phyloP scores from a whole-genome alignment of 495 filamentous ascomycete genomes.

The Penicillium salamii region DNA sequence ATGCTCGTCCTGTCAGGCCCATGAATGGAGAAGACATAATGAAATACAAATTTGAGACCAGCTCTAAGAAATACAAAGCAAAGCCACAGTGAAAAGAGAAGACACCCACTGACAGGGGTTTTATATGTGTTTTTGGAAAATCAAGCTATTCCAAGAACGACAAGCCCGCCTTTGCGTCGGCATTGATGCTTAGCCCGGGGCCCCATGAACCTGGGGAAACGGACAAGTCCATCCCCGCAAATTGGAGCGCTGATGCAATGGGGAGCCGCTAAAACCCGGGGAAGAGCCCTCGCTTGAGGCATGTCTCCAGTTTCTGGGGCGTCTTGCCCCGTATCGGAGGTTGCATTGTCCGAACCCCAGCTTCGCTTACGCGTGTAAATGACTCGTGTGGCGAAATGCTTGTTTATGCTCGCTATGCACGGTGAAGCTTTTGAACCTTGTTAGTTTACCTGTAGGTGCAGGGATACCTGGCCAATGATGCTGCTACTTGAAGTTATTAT shows the following conservation, averaged over 20 bases:
- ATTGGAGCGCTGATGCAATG: conserved; percentile 23
- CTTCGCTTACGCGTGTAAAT: neutral
- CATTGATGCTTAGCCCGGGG: neutral
- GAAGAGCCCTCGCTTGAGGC: conserved; percentile 17
- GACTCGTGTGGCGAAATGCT: conserved; percentile 13
- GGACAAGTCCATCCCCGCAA: conserved; percentile 27
- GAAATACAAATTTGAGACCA: neutral
- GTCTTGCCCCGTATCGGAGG: neutral
- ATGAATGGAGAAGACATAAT: neutral
- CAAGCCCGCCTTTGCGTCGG: neutral
- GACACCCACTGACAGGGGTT: neutral
- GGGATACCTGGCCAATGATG: too few species aligned
- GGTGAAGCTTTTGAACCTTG: too few species aligned
- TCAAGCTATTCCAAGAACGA: neutral
- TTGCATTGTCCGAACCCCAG: conserved; percentile 16
- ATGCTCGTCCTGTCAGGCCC: neutral
- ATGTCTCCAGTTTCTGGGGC: conserved; percentile 14
- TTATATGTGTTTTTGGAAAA: neutral
- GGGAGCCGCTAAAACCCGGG: neutral
- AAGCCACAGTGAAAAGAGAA: neutral
- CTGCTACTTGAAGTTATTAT: too few species aligned
- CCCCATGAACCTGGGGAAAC: conserved; percentile 36
- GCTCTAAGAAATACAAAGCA: neutral
- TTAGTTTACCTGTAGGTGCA: too few species aligned
- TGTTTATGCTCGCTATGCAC: conserved; percentile 9